Conservation (phyloP, 306 rosid genomes). For the Quercus ilex region DNA sequence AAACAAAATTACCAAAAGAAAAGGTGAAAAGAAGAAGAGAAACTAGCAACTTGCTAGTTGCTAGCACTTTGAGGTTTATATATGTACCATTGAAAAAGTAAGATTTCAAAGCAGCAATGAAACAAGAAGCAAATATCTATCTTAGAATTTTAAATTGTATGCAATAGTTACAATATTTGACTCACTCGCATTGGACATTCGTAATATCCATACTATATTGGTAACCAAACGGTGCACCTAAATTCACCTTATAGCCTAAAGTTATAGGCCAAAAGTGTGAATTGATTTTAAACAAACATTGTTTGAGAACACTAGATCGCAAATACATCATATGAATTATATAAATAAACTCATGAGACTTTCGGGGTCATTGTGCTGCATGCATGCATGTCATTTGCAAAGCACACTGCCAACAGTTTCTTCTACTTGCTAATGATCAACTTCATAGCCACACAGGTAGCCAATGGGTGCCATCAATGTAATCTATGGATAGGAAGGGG, state of each 20-base stretch:
- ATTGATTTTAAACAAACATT: neutral
- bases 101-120: neutral
- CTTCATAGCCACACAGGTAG: slow-evolving; percentile 60
- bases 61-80: neutral
- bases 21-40: no score
- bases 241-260: neutral
- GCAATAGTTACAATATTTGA: neutral
- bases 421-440: neutral
- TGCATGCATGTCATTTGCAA: neutral
- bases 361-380: neutral
- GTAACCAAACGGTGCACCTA: neutral
- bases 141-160: neutral
- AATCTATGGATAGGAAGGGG: slow-evolving; percentile 44
- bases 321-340: neutral
- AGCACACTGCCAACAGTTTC: neutral
- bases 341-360: neutral
- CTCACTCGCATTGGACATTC: neutral
- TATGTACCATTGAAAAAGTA: no score
- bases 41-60: no score
- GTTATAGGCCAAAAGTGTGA: neutral
- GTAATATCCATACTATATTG: neutral
- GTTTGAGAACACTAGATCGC: neutral
- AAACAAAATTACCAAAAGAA: no score
- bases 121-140: neutral
- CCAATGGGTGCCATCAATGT: slow-evolving; percentile 68